Evolutionary conservation across 1,284 basidiomycete genomes (phyloP).

Genomic region (Kalmanozyma brasiliensis): DNA sequence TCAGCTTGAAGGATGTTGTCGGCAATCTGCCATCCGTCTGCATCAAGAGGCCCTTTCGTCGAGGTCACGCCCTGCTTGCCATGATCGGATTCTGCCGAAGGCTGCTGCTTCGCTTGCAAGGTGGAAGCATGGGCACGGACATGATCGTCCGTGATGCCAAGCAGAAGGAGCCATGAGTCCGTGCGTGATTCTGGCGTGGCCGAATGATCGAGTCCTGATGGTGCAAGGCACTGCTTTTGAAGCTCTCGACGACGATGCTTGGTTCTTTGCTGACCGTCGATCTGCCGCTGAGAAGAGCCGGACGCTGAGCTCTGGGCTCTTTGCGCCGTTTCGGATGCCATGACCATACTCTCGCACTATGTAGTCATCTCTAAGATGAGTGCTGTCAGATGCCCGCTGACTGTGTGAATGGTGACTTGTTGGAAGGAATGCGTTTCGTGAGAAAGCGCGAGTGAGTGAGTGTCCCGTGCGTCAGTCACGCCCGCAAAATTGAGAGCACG

Average conservation of each 20-base stretch:
- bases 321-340: too few relatives aligned
- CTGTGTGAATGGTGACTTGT: too few relatives aligned
- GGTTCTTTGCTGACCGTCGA: neutral
- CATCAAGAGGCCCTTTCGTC: constrained; percentile 24
- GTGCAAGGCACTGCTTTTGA: constrained; percentile 19
- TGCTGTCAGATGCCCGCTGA: too few relatives aligned
- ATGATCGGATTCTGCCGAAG: neutral
- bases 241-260: constrained; percentile 8
- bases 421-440: too few relatives aligned
- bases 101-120: neutral
- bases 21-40: constrained; percentile 50
- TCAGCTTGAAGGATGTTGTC: neutral
- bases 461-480: too few relatives aligned
- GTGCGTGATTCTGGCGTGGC: neutral
- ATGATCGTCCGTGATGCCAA: constrained; percentile 13
- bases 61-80: constrained; percentile 4
- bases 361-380: too few relatives aligned
- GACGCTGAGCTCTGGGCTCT: too few relatives aligned
- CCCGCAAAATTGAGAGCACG: too few relatives aligned
- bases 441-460: too few relatives aligned
- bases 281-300: neutral
- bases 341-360: too few relatives aligned
- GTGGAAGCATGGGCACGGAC: neutral
- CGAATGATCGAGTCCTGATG: neutral
- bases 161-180: constrained; percentile 19